These are phyloP conservation scores for Peronospora farinosa DNA, from an alignment of 352 stramenopile species.

Conservation along the genomic window DNA sequence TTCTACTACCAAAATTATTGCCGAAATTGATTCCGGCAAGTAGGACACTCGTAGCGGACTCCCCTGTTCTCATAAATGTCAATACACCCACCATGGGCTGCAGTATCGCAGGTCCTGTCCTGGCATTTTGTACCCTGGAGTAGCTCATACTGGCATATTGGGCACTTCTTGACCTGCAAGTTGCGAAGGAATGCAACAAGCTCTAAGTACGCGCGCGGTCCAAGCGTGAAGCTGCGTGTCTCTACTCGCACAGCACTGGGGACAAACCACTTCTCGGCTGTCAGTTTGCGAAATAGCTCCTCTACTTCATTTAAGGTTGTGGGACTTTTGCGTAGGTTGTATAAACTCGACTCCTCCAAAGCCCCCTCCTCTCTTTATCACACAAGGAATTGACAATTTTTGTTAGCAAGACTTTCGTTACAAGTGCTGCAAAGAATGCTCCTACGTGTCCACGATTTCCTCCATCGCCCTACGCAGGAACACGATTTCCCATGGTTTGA, in stretches of 20 bases:
- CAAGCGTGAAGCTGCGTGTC: constrained; percentile 46
- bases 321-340: constrained; percentile 62
- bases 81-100: constrained; percentile 52
- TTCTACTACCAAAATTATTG: constrained; percentile 12
- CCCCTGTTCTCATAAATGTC: constrained; percentile 58
- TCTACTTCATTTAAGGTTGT: constrained; percentile 58
- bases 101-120: constrained; percentile 31
- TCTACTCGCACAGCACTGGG: constrained; percentile 34
- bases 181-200: constrained; percentile 67
- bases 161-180: constrained; percentile 69
- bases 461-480: constrained; percentile 79
- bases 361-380: constrained; percentile 48
- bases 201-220: constrained; percentile 64
- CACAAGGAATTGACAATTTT: not conserved
- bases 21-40: constrained; percentile 42
- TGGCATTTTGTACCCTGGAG: constrained; percentile 52
- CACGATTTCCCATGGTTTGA: constrained; percentile 80
- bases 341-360: constrained; percentile 55
- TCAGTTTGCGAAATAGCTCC: constrained; percentile 59
- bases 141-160: constrained; percentile 72
- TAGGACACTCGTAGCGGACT: constrained; percentile 50
- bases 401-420: not conserved
- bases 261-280: constrained; percentile 63
- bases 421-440: not conserved
- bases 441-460: constrained; percentile 67